These are phyloP conservation scores for Nakaseomyces kungkrabaensis DNA, from an alignment of 1,139 yeast species.

Conservation along the genomic window DNA sequence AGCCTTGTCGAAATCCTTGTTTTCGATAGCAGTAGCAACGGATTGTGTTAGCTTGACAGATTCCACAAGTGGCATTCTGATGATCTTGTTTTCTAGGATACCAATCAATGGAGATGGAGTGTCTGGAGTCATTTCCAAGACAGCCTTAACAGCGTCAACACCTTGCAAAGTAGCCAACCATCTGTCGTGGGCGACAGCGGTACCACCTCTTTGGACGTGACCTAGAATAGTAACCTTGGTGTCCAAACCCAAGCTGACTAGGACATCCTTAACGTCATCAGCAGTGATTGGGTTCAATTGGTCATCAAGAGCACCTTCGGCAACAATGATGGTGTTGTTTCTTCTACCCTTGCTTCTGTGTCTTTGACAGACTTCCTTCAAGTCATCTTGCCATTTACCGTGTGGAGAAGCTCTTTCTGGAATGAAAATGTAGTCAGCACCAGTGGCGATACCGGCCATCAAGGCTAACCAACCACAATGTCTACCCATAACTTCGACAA, in stretches of 20 bases:
- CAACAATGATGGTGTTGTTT: slow-evolving; percentile 71
- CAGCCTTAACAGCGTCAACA: slow-evolving; percentile 74
- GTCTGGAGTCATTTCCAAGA: slow-evolving; percentile 56
- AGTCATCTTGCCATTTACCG: slow-evolving; percentile 55
- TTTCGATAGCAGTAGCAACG: slow-evolving; percentile 58
- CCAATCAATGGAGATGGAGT: slow-evolving; percentile 75
- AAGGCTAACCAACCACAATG: slow-evolving; percentile 84
- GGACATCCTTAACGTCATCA: slow-evolving; percentile 56
- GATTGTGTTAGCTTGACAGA: slow-evolving; percentile 61
- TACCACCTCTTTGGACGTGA: slow-evolving; percentile 81
- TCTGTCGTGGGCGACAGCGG: slow-evolving; percentile 74
- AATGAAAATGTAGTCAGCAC: slow-evolving; percentile 71
- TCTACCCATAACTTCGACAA: slow-evolving; percentile 84
- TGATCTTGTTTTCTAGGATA: slow-evolving; percentile 59
- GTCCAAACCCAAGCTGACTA: slow-evolving; percentile 64
- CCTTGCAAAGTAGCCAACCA: slow-evolving; percentile 71
- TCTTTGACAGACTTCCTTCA: slow-evolving; percentile 53
- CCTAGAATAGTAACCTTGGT: slow-evolving; percentile 74
- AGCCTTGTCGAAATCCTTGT: slow-evolving; percentile 52
- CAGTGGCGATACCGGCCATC: slow-evolving; percentile 75
- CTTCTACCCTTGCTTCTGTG: slow-evolving; percentile 67
- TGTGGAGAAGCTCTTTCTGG: slow-evolving; percentile 67
- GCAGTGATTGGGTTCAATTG: slow-evolving; percentile 58
- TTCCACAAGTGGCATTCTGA: slow-evolving; percentile 58
- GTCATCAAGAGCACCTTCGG: slow-evolving; percentile 71